Evolutionary conservation across 1,139 yeast species (phyloP), one percentile per base, ranked within the genome.

Genomic region (Sugiyamaella sp.): DNA sequence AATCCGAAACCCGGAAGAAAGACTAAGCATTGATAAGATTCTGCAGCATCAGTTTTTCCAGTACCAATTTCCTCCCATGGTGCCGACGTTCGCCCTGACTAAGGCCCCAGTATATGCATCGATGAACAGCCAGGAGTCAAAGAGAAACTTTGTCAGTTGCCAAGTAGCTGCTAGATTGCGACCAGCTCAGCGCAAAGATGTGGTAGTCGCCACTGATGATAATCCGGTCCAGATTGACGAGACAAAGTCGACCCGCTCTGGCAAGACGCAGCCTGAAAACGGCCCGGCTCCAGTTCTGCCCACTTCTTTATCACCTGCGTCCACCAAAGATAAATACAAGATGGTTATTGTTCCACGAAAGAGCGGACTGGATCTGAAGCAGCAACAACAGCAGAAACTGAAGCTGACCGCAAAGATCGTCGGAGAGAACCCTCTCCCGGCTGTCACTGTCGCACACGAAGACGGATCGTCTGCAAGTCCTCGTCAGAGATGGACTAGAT

Each of bases 251-350:
- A 21, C 32, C 9, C 5, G 17, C 44, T 14, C 14, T 14, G 22
- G 35, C 6, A 41, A 33, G 12, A 79, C 86, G 58, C 81, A 80
- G 64, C 80, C 87, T 1, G 91, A 86, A 66, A 89, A 84, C 66
- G 81, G 81, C 32, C 85, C 89, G 45, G 80, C 76, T 63, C 73
- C 89, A 4, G 79, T 91, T 61, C 76, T 91, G 62, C 98, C 98
- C 41, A 86, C 84, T 62, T 87, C 96, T 1, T 79, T 91, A 66
- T 90, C 97, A 25, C 98, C 98, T 14, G 93, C 93, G 61, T 91
- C 90, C 63, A 89, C 97, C 49, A 86, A 84, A 69, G 85, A 79
- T 71, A 91, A 91, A 72, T 91, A 91, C 71, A 86, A 85, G 70
- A 95, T 89, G 63, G 69, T 72, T 22, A 63, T 64, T 56, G 64